These are phyloP conservation scores for Penicillium samsonianum DNA, from an alignment of 495 filamentous ascomycete species.

Conservation along the genomic window DNA sequence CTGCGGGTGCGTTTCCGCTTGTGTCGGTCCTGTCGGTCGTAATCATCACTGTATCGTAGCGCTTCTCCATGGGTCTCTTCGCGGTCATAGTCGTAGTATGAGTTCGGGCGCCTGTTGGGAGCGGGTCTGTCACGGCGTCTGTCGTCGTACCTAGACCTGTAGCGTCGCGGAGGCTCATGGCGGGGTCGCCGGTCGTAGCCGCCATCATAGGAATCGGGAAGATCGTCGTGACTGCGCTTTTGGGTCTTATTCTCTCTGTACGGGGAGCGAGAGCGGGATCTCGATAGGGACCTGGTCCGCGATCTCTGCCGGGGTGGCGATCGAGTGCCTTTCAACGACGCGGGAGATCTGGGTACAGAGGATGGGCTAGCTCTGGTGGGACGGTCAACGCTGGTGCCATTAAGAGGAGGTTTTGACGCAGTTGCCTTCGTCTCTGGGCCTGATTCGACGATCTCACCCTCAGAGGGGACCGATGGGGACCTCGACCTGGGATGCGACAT, in stretches of 20 bases:
- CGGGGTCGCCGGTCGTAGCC: constrained; percentile 49
- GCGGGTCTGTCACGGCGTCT: constrained; percentile 32
- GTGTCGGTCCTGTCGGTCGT: constrained; percentile 57
- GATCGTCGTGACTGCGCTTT: constrained; percentile 70
- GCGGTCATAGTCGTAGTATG: constrained; percentile 69
- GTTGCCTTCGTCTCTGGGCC: constrained; percentile 68
- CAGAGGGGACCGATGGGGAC: constrained; percentile 56
- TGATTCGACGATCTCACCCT: constrained; percentile 88
- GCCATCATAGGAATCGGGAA: constrained; percentile 45
- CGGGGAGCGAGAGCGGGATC: constrained; percentile 45
- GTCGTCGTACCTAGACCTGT: constrained; percentile 39
- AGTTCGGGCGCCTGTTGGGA: constrained; percentile 38
- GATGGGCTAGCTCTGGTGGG: constrained; percentile 58
- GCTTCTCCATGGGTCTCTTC: constrained; percentile 48
- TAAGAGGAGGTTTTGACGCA: constrained; percentile 73
- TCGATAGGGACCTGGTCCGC: constrained; percentile 39
- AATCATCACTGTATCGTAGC: constrained; percentile 58
- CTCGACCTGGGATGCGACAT: constrained; percentile 47
- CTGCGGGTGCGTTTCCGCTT: constrained; percentile 67
- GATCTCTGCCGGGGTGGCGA: constrained; percentile 46
- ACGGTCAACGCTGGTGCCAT: constrained; percentile 77
- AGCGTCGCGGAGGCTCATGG: constrained; percentile 50
- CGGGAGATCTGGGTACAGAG: constrained; percentile 54
- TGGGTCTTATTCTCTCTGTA: constrained; percentile 56
- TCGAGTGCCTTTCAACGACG: constrained; percentile 37